Conservation (phyloP, 495 filamentous ascomycete species). For the Trichoderma virens region DNA sequence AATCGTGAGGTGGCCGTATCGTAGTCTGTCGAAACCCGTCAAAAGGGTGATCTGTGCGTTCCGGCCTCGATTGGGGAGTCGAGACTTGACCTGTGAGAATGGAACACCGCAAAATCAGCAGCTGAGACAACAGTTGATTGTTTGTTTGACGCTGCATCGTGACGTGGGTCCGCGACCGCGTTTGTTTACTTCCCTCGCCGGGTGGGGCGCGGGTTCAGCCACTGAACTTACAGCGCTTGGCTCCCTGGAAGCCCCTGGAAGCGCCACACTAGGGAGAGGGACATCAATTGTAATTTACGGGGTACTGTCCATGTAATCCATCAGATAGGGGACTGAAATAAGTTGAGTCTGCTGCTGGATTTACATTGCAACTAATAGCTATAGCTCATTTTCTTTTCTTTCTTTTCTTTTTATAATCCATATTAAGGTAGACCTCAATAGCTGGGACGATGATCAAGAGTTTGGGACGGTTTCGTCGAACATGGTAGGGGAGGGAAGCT, state of each 20-base stretch:
- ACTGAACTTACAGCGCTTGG: neutral
- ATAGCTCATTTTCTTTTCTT: no score
- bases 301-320: no score
- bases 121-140: neutral
- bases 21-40: neutral
- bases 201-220: neutral
- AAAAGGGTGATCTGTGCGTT: neutral
- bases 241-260: neutral
- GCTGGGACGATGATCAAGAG: no score
- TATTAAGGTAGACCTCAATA: no score
- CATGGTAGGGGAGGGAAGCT: no score
- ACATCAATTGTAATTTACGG: neutral
- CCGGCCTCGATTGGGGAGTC: neutral
- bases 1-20: neutral
- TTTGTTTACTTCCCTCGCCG: neutral
- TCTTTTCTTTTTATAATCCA: no score
- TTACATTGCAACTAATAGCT: no score
- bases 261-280: neutral
- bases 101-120: neutral
- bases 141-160: neutral
- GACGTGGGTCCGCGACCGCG: constrained; percentile 5
- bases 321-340: no score
- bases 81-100: neutral
- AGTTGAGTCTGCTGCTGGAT: no score
- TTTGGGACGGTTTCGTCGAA: no score